These are phyloP conservation scores for Colletotrichum falcatum DNA, from an alignment of 2,329 filamentous ascomycete genomes.

Conservation along the genomic window DNA sequence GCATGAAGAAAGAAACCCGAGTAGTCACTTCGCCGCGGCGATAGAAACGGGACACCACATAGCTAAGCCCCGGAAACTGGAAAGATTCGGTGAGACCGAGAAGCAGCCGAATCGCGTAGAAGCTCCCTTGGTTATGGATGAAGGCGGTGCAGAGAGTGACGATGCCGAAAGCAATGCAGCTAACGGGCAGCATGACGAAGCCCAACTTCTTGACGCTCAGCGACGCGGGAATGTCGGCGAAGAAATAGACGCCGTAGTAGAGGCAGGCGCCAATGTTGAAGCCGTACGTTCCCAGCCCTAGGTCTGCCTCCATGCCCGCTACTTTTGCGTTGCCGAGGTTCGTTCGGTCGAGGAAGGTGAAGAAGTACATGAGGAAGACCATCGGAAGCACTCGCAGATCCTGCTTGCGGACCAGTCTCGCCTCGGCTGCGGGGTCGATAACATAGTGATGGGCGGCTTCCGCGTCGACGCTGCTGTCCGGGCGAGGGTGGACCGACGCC, in stretches of 20 bases:
- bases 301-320: slow-evolving; percentile 46
- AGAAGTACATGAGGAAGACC: slow-evolving; percentile 69
- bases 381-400: slow-evolving; percentile 51
- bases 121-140: slow-evolving; percentile 60
- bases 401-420: slow-evolving; percentile 45
- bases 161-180: slow-evolving; percentile 66
- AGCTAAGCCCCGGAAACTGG: slow-evolving; percentile 75
- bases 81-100: slow-evolving; percentile 73
- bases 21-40: slow-evolving; percentile 68
- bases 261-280: slow-evolving; percentile 43
- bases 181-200: slow-evolving; percentile 43
- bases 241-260: slow-evolving; percentile 44
- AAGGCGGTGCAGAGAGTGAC: slow-evolving; percentile 71
- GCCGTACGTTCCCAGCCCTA: slow-evolving; percentile 56
- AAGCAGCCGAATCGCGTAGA: slow-evolving; percentile 69
- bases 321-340: slow-evolving; percentile 64
- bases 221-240: slow-evolving; percentile 42
- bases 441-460: slow-evolving; percentile 39
- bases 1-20: slow-evolving; percentile 72
- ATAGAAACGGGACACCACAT: slow-evolving; percentile 75
- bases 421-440: slow-evolving; percentile 42
- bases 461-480: slow-evolving; percentile 31
- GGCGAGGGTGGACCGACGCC: not conserved
- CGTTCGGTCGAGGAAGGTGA: slow-evolving; percentile 66
- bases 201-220: slow-evolving; percentile 43